Evolutionary conservation across 371 early-diverging fungal species (phyloP).

Genomic region (Rhizopus stolonifer): DNA sequence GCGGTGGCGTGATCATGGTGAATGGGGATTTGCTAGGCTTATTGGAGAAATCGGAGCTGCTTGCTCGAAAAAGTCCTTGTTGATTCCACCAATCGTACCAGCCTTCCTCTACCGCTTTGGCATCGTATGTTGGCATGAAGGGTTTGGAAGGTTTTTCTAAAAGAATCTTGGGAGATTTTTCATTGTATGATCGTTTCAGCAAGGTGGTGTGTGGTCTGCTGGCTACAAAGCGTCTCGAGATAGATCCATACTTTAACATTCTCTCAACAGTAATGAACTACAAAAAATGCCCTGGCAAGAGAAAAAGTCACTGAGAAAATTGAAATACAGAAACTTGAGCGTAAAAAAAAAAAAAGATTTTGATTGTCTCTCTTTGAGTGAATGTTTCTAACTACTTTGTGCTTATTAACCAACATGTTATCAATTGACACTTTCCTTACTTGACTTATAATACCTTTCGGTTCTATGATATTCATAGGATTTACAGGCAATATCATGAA

Average conservation of each 20-base stretch:
- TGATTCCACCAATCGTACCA: constrained; percentile 76
- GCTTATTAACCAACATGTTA: too few relatives aligned
- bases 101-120: constrained; percentile 58
- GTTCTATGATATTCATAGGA: too few relatives aligned
- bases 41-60: constrained; percentile 17
- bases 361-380: too few relatives aligned
- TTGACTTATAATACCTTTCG: too few relatives aligned
- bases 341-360: too few relatives aligned
- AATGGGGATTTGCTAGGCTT: constrained; percentile 22
- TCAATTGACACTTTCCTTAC: too few relatives aligned
- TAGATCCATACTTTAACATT: neutral
- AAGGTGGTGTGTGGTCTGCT: neutral
- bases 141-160: constrained; percentile 28
- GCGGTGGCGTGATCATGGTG: constrained; percentile 92
- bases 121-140: constrained; percentile 28
- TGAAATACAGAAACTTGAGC: too few relatives aligned
- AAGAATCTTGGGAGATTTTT: neutral
- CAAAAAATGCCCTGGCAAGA: too few relatives aligned
- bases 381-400: too few relatives aligned
- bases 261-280: too few relatives aligned
- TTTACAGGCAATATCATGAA: too few relatives aligned
- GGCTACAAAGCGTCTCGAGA: neutral
- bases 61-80: constrained; percentile 46
- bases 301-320: too few relatives aligned
- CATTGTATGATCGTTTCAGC: neutral